phyloP scores from a whole-genome alignment of 1,284 basidiomycete species.

The Ceraceosorus guamensis region DNA sequence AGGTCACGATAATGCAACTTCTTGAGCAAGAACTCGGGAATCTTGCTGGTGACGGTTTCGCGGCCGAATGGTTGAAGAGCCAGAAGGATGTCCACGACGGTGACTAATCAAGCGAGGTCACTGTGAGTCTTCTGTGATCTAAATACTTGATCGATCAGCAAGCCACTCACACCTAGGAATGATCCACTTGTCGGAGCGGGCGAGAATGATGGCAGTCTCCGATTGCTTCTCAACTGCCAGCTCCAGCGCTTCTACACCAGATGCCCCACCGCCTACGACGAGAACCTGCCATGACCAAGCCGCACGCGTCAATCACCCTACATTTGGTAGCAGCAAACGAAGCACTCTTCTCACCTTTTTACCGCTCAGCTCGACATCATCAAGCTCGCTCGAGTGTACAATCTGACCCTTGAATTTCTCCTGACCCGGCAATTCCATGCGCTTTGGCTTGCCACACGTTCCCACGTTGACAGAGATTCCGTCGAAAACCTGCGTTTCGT shows the following conservation, averaged over 20 bases:
- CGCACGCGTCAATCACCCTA: too few relatives aligned
- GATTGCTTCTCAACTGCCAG: slow-evolving; percentile 51
- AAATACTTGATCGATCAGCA: too few relatives aligned
- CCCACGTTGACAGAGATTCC: slow-evolving; percentile 57
- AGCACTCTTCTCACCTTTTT: too few relatives aligned
- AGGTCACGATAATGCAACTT: slow-evolving; percentile 57
- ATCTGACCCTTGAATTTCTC: slow-evolving; percentile 53
- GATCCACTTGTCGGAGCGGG: slow-evolving; percentile 48
- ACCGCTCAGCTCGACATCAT: slow-evolving; percentile 50
- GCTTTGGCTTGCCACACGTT: slow-evolving; percentile 57
- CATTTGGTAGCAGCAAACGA: too few relatives aligned
- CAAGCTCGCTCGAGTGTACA: slow-evolving; percentile 58
- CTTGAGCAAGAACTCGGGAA: slow-evolving; percentile 56
- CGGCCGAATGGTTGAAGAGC: slow-evolving; percentile 59
- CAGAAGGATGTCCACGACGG: slow-evolving; percentile 56
- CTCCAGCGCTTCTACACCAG: slow-evolving; percentile 61
- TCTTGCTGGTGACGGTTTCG: slow-evolving; percentile 29
- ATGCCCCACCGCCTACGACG: slow-evolving; percentile 58
- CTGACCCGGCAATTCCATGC: slow-evolving; percentile 55
- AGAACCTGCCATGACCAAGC: too few relatives aligned
- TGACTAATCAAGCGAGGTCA: slow-evolving; percentile 50
- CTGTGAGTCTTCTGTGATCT: too few relatives aligned
- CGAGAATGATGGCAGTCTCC: slow-evolving; percentile 54
- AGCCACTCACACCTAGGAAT: slow-evolving; percentile 18
- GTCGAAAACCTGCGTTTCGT: slow-evolving; percentile 54